A percentile compares a stretch with the other conserved stretches of the same genome.
Conservation (phyloP, 2,329 filamentous ascomycete genomes). For the Fusarium sp. region DNA sequence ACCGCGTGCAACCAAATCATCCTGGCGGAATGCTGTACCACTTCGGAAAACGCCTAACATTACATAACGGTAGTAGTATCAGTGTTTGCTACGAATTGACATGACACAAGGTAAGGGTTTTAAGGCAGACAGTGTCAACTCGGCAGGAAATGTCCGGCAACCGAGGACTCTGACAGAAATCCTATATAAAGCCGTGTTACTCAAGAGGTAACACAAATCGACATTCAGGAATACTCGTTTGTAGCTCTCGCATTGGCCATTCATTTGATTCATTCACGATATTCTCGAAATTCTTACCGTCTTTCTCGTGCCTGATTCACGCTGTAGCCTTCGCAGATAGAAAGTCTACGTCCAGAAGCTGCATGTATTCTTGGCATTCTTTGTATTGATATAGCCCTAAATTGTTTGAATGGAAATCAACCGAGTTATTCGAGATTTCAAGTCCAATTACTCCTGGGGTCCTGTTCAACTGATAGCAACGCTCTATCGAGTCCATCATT, state of each 20-base stretch:
- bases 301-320: neutral
- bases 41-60: slow-evolving; percentile 2
- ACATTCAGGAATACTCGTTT: neutral
- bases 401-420: neutral
- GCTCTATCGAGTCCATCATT: neutral
- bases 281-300: neutral
- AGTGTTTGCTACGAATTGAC: neutral
- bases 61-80: neutral
- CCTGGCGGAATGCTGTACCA: neutral
- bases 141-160: neutral
- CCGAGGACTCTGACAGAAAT: neutral
- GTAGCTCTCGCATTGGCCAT: neutral
- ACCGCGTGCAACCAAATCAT: neutral
- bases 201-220: neutral
- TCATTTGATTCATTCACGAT: neutral
- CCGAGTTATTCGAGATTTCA: too few species aligned
- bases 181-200: neutral
- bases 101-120: neutral
- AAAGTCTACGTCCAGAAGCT: neutral
- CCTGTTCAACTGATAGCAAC: neutral
- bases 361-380: neutral
- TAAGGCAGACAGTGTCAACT: neutral
- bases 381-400: too few species aligned
- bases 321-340: neutral
- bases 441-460: neutral